Evolutionary conservation across 495 filamentous ascomycete genomes (phyloP), one percentile per base, ranked within the genome.

Genomic region (Penicillium manginii): DNA sequence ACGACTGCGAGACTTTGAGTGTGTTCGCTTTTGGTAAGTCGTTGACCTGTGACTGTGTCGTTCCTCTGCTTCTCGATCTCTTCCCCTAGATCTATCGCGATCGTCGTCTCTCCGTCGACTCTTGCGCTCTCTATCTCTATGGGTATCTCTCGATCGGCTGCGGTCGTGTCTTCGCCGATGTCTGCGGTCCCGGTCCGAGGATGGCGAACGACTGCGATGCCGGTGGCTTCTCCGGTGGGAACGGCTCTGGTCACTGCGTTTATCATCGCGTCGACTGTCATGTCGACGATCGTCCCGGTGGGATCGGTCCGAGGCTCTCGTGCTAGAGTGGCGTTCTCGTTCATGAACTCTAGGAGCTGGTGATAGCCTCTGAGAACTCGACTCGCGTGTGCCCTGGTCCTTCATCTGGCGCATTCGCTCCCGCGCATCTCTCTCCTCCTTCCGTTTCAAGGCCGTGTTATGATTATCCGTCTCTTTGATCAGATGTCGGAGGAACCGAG

Each of bases 401-500:
- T 72, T 67, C 54, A 86, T 79, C 71, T 72, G 68, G 54, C 78
- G 81, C 58, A 88, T 76, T 42, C 84, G 78, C 18, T 80, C 76
- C 78, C 86, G 66, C 59, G 83, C 74, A 40, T 88, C 86, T 52
- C 79, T 84, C 39, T 87, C 85, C 69, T 98, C 93, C 61, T 89
- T 96, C 0, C 87, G 91, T 40, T 88, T 83, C 53, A 97, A 78
- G 6, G 92, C 89, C 12, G 90, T 84, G 82, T 98, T 98, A 72
- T 98, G 94, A 52, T 63, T 90, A 58, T 94, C 90, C 1, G 91
- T 93, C 55, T 96, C 89, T 57, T 87, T 88, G 62, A 98, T 89
- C 52, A 98, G 89, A 61, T 94, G 90, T 23, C 87, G 85, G 12
- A 98, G 78, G 63, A 98, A 98, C 43, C 90, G 81, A 0, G 89